phyloP scores from a whole-genome alignment of 2,329 filamentous ascomycete species.

The Coleophoma cylindrospora region DNA sequence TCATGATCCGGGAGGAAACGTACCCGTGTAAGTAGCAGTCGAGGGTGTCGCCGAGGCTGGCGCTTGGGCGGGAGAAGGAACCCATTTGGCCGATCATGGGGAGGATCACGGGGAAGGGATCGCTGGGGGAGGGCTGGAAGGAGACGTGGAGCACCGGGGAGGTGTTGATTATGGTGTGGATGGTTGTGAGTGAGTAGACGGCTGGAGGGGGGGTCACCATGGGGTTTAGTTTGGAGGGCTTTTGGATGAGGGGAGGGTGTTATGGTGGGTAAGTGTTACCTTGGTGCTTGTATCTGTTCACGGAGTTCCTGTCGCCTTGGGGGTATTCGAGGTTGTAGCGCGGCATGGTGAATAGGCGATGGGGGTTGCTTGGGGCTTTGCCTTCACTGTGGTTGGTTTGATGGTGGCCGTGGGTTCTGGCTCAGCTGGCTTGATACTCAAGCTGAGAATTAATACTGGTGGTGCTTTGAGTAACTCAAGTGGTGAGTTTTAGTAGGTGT shows the following conservation, averaged over 20 bases:
- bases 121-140: slow-evolving; percentile 46
- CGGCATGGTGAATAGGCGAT: slow-evolving; percentile 8
- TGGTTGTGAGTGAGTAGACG: slow-evolving; percentile 44
- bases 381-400: too few species aligned
- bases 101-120: slow-evolving; percentile 68
- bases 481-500: too few species aligned
- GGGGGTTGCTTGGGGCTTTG: too few species aligned
- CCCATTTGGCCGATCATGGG: slow-evolving; percentile 86
- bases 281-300: slow-evolving; percentile 23
- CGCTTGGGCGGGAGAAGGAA: slow-evolving; percentile 50
- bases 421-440: too few species aligned
- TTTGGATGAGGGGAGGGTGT: too few species aligned
- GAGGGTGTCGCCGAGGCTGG: background rate
- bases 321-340: slow-evolving; percentile 19
- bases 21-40: slow-evolving; percentile 36
- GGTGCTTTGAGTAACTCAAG: too few species aligned
- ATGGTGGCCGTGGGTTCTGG: too few species aligned
- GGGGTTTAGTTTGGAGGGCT: background rate
- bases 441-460: too few species aligned
- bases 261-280: slow-evolving; percentile 1
- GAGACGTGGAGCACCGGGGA: slow-evolving; percentile 75
- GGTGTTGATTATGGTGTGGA: slow-evolving; percentile 72
- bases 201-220: background rate
- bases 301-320: slow-evolving; percentile 16
- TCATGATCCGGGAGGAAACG: slow-evolving; percentile 73